Conservation (phyloP, 2,329 filamentous ascomycete genomes). For the Dactylellina sp. region DNA sequence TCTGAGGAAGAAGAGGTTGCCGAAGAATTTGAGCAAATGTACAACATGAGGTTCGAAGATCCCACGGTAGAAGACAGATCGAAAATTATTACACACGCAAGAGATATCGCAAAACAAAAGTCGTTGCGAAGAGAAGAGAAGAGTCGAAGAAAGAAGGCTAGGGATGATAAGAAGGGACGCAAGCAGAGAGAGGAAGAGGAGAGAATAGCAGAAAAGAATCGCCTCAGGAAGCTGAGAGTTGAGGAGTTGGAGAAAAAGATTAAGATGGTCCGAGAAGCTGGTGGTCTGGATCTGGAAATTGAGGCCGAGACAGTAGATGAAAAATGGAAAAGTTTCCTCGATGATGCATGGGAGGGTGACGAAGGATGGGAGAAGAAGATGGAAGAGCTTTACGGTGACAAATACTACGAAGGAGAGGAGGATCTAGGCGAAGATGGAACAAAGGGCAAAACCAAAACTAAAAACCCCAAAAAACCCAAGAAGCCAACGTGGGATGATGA, state of each 20-base stretch:
- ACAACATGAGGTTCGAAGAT: conserved; percentile 96
- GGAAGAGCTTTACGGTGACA: conserved; percentile 85
- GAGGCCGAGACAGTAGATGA: conserved; percentile 64
- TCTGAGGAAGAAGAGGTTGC: conserved; percentile 77
- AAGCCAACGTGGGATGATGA: conserved; percentile 97
- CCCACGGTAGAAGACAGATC: conserved; percentile 67
- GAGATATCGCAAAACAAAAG: conserved; percentile 79
- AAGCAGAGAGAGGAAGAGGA: conserved; percentile 82
- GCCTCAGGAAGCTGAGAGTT: conserved; percentile 86
- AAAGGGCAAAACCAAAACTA: conserved; percentile 61
- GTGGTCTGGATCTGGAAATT: conserved; percentile 70
- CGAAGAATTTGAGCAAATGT: conserved; percentile 87
- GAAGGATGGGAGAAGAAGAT: conserved; percentile 92
- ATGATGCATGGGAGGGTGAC: conserved; percentile 84
- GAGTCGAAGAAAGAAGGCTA: conserved; percentile 79
- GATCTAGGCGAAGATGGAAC: conserved; percentile 69
- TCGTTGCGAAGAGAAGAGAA: conserved; percentile 87
- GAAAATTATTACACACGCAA: conserved; percentile 84
- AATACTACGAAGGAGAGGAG: conserved; percentile 80
- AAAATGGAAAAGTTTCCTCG: conserved; percentile 85
- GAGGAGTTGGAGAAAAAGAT: conserved; percentile 91
- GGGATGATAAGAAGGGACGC: conserved; percentile 80
- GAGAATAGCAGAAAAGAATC: conserved; percentile 82
- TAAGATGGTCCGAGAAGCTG: conserved; percentile 86
- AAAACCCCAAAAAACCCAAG: conserved; percentile 74